Percentiles rank a stretch among this genome's conserved stretches.
phyloP scores from a whole-genome alignment of 2,329 filamentous ascomycete species.

The Exophiala viscosa region DNA sequence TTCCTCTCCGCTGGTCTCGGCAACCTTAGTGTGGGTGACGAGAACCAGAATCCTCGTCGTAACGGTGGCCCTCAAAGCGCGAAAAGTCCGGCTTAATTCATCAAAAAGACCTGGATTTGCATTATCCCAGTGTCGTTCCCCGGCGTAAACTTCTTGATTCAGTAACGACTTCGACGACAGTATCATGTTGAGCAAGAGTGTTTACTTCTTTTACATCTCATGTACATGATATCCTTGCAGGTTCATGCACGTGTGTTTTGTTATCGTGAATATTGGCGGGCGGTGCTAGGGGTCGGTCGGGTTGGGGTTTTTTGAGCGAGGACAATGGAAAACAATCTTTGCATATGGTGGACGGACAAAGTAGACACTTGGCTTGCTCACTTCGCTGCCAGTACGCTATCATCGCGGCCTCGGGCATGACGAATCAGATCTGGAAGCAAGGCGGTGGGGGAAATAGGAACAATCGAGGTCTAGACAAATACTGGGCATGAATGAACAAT shows the following conservation, averaged over 20 bases:
- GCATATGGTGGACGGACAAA: conserved; percentile 23
- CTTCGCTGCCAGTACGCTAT: conserved; percentile 2
- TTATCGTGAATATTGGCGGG: conserved; percentile 27
- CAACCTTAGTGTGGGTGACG: conserved; percentile 54
- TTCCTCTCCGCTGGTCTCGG: conserved; percentile 61
- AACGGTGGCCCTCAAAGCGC: conserved; percentile 43
- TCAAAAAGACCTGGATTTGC: not conserved
- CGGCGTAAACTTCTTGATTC: conserved; percentile 14
- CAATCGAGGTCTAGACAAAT: conserved; percentile 23
- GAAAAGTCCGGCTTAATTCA: conserved; percentile 39
- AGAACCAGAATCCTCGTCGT: conserved; percentile 38
- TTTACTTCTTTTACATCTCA: conserved; percentile 19
- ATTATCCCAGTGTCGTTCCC: conserved; percentile 2
- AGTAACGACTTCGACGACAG: conserved; percentile 25
- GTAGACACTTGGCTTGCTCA: conserved; percentile 24
- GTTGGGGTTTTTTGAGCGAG: conserved; percentile 14
- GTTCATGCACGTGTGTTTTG: conserved; percentile 26
- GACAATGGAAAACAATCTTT: conserved; percentile 23
- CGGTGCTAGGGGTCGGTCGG: conserved; percentile 23
- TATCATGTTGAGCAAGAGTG: conserved; percentile 25
- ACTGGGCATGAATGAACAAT: conserved; percentile 15
- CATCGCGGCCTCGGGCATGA: not conserved
- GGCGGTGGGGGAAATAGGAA: conserved; percentile 12
- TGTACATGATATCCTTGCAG: conserved; percentile 21
- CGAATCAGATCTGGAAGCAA: not conserved